These are phyloP conservation scores for Camelina laxa DNA, from an alignment of 345 rosid genomes.

Conservation along the genomic window DNA sequence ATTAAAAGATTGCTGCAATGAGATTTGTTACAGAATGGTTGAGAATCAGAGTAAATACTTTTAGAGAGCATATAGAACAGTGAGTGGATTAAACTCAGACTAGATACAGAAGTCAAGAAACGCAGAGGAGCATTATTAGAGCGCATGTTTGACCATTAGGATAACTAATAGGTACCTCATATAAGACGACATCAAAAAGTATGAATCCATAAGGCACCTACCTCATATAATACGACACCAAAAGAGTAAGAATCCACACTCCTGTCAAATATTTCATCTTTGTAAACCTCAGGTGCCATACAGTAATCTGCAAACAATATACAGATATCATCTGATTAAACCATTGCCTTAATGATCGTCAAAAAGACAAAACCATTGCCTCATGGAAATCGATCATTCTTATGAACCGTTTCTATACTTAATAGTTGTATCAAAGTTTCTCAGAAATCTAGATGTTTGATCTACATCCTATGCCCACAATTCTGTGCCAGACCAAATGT, in stretches of 20 bases:
- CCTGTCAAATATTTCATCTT: slow-evolving; percentile 71
- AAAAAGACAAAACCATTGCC: not conserved
- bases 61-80: slow-evolving; percentile 11
- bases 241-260: slow-evolving; percentile 84
- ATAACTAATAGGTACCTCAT: slow-evolving; percentile 57
- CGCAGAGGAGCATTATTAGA: slow-evolving; percentile 6
- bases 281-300: slow-evolving; percentile 84
- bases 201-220: slow-evolving; percentile 55
- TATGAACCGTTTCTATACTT: slow-evolving; percentile 8
- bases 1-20: slow-evolving; percentile 12
- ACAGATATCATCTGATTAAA: not conserved
- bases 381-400: not conserved
- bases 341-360: not conserved
- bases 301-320: slow-evolving; percentile 58
- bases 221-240: slow-evolving; percentile 86
- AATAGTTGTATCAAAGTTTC: slow-evolving; percentile 14
- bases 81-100: slow-evolving; percentile 6
- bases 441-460: slow-evolving; percentile 17
- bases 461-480: slow-evolving; percentile 11
- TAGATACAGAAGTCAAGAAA: slow-evolving; percentile 25
- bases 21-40: not conserved
- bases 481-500: not conserved
- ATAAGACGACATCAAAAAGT: slow-evolving; percentile 70
- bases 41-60: slow-evolving; percentile 24
- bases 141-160: not conserved